These are phyloP conservation scores for Gnomoniopsis smithogilvyi DNA, from an alignment of 2,329 filamentous ascomycete genomes.

Conservation along the genomic window DNA sequence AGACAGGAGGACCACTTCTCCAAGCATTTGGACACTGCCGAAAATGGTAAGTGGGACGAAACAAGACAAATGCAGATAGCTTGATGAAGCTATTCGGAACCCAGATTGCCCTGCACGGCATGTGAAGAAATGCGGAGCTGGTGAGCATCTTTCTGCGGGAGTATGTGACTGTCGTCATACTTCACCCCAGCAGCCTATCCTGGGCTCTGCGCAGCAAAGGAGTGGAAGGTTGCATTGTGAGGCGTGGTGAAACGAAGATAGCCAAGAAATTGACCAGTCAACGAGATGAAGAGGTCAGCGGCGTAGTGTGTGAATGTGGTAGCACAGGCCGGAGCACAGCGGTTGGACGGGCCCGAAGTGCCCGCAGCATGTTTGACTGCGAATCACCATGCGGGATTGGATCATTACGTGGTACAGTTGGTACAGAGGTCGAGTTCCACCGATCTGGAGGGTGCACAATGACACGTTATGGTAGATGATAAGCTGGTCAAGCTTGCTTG, in stretches of 20 bases:
- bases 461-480: slow-evolving; percentile 3
- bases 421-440: neutral
- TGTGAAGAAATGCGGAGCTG: neutral
- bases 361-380: neutral
- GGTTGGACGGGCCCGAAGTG: too few relatives aligned
- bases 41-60: neutral
- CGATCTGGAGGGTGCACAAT: neutral
- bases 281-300: neutral
- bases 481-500: neutral
- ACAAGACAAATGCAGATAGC: neutral
- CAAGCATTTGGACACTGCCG: neutral
- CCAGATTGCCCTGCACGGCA: neutral
- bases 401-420: neutral
- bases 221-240: neutral
- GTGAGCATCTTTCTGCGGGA: neutral
- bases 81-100: slow-evolving; percentile 8
- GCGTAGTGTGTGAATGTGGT: too few relatives aligned
- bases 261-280: neutral
- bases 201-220: too few relatives aligned
- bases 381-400: neutral
- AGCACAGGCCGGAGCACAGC: too few relatives aligned
- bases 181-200: too few relatives aligned
- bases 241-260: neutral
- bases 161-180: neutral
- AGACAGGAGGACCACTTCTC: neutral